Evolutionary conservation across 108 stramenopile species (phyloP).

Genomic region (Nannochloropsis gaditana): DNA sequence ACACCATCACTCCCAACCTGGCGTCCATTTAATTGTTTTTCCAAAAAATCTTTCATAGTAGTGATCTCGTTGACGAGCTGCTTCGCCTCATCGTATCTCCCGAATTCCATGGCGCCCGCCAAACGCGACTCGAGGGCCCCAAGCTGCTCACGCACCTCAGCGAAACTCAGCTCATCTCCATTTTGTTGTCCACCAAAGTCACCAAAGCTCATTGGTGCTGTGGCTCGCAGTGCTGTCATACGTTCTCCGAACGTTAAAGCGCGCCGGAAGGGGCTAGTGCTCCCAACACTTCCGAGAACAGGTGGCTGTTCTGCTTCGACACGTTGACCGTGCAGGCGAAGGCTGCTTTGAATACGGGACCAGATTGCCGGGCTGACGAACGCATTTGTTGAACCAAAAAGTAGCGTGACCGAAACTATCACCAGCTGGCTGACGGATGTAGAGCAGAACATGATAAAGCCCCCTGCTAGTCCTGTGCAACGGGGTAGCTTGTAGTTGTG

Average conservation of each 20-base stretch:
- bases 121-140: not conserved
- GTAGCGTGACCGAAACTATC: not conserved
- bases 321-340: not conserved
- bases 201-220: not conserved
- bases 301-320: not conserved
- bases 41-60: not conserved
- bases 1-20: not conserved
- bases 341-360: slow-evolving; percentile 12
- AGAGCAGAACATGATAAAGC: not conserved
- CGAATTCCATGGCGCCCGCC: not conserved
- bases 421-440: not conserved
- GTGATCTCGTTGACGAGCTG: not conserved
- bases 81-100: not conserved
- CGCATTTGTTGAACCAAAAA: not conserved
- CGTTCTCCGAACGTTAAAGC: slow-evolving; percentile 5
- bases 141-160: not conserved
- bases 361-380: slow-evolving; percentile 1
- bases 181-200: not conserved
- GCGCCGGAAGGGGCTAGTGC: not conserved
- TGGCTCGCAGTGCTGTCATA: slow-evolving; percentile 6
- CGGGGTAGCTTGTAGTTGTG: not conserved
- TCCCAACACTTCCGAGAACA: not conserved
- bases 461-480: not conserved
- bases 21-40: not conserved
- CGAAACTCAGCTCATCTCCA: not conserved